These are phyloP conservation scores for Candida sp. DNA, from an alignment of 1,139 yeast species.

Conservation along the genomic window DNA sequence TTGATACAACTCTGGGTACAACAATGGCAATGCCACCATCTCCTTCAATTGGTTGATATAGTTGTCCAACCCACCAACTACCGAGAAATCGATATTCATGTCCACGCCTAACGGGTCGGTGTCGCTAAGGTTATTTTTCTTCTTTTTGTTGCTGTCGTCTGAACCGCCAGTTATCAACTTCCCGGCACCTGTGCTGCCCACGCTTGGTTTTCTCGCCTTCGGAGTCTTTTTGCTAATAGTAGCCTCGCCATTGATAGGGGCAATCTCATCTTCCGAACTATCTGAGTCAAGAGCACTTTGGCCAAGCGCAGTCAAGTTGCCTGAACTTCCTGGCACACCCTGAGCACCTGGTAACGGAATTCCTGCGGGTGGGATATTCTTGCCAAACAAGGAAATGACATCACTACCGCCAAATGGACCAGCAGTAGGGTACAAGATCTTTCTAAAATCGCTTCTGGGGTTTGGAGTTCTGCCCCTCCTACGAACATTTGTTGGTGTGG, in stretches of 20 bases:
- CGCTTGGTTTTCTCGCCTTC: constrained; percentile 17
- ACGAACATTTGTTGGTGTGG: constrained; percentile 18
- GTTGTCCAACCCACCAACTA: constrained; percentile 92
- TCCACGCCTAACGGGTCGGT: constrained; percentile 96
- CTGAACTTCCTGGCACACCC: constrained; percentile 17
- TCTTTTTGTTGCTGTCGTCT: constrained; percentile 30
- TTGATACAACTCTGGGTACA: constrained; percentile 94
- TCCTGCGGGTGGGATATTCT: constrained; percentile 59
- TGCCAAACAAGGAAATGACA: constrained; percentile 75
- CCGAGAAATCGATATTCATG: constrained; percentile 87
- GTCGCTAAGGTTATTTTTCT: constrained; percentile 82
- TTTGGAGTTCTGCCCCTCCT: constrained; percentile 35
- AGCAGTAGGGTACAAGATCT: constrained; percentile 88
- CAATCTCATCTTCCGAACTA: constrained; percentile 69
- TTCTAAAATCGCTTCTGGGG: constrained; percentile 51
- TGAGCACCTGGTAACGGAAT: constrained; percentile 45
- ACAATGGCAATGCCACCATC: constrained; percentile 93
- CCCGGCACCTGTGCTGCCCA: constrained; percentile 14
- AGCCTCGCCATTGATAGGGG: constrained; percentile 44
- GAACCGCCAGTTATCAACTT: constrained; percentile 43
- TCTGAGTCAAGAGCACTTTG: constrained; percentile 61
- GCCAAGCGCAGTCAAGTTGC: constrained; percentile 53
- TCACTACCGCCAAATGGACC: constrained; percentile 98
- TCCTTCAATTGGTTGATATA: constrained; percentile 94
- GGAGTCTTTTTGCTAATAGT: constrained; percentile 30